Base-by-base conservation (phyloP, 2,329 filamentous ascomycete genomes). In the Penicillium hordei region DNA sequence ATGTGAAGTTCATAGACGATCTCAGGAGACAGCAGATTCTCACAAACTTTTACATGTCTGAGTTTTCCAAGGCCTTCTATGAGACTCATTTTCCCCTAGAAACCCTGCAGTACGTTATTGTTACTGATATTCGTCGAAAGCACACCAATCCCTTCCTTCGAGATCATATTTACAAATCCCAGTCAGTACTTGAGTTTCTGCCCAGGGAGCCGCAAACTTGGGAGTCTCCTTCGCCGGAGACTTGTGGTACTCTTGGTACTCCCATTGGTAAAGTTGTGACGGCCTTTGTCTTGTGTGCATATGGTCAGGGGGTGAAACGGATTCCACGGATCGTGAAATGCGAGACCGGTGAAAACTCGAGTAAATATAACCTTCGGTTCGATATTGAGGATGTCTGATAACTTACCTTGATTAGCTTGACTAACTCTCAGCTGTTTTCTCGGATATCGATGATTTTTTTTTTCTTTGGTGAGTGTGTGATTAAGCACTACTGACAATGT, bases 201-300 rank as follows among this genome's bases (percentile, higher is more conserved):
- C n/a, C 27, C 12, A 33, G 27, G 10, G 48, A 52, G 23, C 39
- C 48, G 2, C 48, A 25, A 13, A 48, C 40, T 6, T 62, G 60
- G 58, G 36, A 49, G 23, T 12, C 55, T 23, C 38, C 48, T 36
- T 48, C 54, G 12, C n/a, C 45, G 0, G 57, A 49, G 34, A 60
- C 45, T 13, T 53, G 50, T 7, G 50, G 40, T 17, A 27, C 60
- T 38, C 48, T 61, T 45, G 60, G 60, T 17, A 57, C 50, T 19
- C 52, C 53, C 2, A 46, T 61, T 42, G 60, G 57, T 31, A 60
- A 58, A 25, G 25, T 54, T 10, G 36, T 55, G 5, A 46, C 42
- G 0, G 38, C 51, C 5, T 43, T 60, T 12, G 44, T 61, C n/a
- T 12, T 61, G 13, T 43, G 52, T 25, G 42, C 49, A 13, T 61